These are phyloP conservation scores for Apiotrichum domesticum DNA, from an alignment of 1,284 basidiomycete genomes.

Conservation along the genomic window DNA sequence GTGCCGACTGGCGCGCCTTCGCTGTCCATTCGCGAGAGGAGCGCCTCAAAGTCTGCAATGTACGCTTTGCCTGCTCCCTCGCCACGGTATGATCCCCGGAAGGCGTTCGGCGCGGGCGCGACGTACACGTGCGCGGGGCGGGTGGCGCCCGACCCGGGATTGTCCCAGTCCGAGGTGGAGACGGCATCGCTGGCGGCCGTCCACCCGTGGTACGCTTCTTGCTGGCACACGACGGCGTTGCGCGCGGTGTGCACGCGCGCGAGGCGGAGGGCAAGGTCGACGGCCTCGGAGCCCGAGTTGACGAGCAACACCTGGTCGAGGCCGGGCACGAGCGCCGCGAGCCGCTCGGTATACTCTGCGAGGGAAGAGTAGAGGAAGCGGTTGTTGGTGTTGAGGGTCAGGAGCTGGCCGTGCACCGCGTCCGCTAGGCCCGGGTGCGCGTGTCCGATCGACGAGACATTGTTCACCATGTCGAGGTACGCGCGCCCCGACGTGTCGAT, in stretches of 20 bases:
- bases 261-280: constrained; percentile 12
- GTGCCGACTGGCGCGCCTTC: constrained; percentile 2
- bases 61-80: not conserved
- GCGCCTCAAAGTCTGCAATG: not conserved
- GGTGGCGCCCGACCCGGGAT: not conserved
- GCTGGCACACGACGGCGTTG: constrained; percentile 3
- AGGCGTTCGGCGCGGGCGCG: constrained; percentile 6
- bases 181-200: constrained; percentile 8
- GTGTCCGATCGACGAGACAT: constrained; percentile 10
- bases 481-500: constrained; percentile 4
- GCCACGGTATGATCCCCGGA: constrained; percentile 2
- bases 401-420: constrained; percentile 8
- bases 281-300: constrained; percentile 13
- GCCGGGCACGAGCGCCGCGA: not conserved
- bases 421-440: constrained; percentile 9
- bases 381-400: constrained; percentile 14
- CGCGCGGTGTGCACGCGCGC: constrained; percentile 5
- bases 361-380: constrained; percentile 10
- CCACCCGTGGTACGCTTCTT: constrained; percentile 15
- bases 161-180: constrained; percentile 8
- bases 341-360: constrained; percentile 8
- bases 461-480: constrained; percentile 17
- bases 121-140: constrained; percentile 8
- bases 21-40: not conserved
- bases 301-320: constrained; percentile 8